Evolutionary conservation across 805 yeast genomes (phyloP).

Genomic region (Teunomyces funiuensis): DNA sequence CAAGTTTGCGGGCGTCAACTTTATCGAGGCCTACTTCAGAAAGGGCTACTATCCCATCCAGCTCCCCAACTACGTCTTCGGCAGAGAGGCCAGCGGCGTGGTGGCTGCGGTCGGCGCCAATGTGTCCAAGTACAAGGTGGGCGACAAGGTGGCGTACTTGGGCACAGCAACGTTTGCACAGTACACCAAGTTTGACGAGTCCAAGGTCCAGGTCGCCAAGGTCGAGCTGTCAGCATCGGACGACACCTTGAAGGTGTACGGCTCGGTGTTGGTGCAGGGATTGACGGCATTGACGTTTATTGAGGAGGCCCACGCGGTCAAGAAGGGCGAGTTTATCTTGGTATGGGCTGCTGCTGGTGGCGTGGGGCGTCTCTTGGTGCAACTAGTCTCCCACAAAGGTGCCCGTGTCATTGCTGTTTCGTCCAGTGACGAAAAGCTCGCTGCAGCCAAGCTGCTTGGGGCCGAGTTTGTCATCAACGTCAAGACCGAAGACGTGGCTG

Average conservation of each 20-base stretch:
- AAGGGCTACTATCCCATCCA: conserved; percentile 67
- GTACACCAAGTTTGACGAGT: conserved; percentile 52
- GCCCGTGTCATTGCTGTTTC: conserved; percentile 86
- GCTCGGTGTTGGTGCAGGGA: conserved; percentile 67
- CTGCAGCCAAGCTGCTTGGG: conserved; percentile 65
- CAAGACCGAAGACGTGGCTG: conserved; percentile 54
- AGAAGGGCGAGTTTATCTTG: conserved; percentile 68
- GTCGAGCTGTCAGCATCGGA: conserved; percentile 50
- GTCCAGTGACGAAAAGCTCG: conserved; percentile 70
- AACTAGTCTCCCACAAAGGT: conserved; percentile 60
- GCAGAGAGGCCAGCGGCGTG: conserved; percentile 73
- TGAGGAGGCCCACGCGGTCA: conserved; percentile 62
- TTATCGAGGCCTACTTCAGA: conserved; percentile 81
- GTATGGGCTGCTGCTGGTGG: conserved; percentile 97
- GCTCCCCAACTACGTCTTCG: conserved; percentile 58
- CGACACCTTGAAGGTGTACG: conserved; percentile 52
- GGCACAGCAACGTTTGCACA: conserved; percentile 64
- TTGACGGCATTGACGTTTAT: conserved; percentile 76
- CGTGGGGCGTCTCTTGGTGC: conserved; percentile 72
- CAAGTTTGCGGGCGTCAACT: conserved; percentile 76
- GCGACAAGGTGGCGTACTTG: conserved; percentile 68
- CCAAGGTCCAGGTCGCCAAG: conserved; percentile 39
- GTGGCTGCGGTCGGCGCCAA: conserved; percentile 63
- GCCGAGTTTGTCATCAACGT: conserved; percentile 71
- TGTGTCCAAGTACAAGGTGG: conserved; percentile 56